Evolutionary conservation across 2,329 filamentous ascomycete genomes (phyloP).

Genomic region (Stenocarpella maydis): DNA sequence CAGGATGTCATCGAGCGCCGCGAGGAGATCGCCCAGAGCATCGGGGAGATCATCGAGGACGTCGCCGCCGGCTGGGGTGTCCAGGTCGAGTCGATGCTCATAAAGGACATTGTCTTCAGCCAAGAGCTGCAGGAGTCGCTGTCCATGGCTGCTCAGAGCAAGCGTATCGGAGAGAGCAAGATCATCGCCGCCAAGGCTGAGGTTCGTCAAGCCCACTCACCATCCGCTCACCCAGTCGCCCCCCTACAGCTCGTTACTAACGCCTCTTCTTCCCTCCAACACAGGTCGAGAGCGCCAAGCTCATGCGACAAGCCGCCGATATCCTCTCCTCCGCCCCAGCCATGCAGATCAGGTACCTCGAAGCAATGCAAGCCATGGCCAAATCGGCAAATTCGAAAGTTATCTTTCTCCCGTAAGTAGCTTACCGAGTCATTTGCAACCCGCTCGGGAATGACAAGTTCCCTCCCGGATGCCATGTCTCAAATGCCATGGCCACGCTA

Average conservation of each 20-base stretch:
- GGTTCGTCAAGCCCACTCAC: slow-evolving; percentile 43
- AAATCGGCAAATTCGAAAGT: slow-evolving; percentile 90
- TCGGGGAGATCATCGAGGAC: slow-evolving; percentile 96
- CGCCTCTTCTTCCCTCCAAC: slow-evolving; percentile 15
- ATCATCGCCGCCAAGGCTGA: slow-evolving; percentile 97
- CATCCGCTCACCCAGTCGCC: too few relatives aligned
- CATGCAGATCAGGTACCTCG: slow-evolving; percentile 98
- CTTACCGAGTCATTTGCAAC: too few relatives aligned
- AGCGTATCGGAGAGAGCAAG: slow-evolving; percentile 98
- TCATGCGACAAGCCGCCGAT: slow-evolving; percentile 93
- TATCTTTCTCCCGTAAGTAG: slow-evolving; percentile 87
- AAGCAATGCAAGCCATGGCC: slow-evolving; percentile 99
- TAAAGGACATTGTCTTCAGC: slow-evolving; percentile 99
- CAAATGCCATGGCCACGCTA: too few relatives aligned
- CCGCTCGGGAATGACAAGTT: too few relatives aligned
- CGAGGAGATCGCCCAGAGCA: slow-evolving; percentile 94
- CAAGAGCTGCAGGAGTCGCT: slow-evolving; percentile 94
- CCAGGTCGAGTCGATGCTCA: slow-evolving; percentile 96
- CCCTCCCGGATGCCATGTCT: too few relatives aligned
- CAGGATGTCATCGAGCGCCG: slow-evolving; percentile 99
- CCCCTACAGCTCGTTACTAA: neutral
- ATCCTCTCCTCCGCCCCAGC: slow-evolving; percentile 90
- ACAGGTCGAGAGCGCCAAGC: slow-evolving; percentile 87
- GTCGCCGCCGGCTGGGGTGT: slow-evolving; percentile 95
- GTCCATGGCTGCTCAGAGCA: slow-evolving; percentile 97